Conservation (phyloP, 768 basidiomycete genomes). For the Leccinum barrowsii region DNA sequence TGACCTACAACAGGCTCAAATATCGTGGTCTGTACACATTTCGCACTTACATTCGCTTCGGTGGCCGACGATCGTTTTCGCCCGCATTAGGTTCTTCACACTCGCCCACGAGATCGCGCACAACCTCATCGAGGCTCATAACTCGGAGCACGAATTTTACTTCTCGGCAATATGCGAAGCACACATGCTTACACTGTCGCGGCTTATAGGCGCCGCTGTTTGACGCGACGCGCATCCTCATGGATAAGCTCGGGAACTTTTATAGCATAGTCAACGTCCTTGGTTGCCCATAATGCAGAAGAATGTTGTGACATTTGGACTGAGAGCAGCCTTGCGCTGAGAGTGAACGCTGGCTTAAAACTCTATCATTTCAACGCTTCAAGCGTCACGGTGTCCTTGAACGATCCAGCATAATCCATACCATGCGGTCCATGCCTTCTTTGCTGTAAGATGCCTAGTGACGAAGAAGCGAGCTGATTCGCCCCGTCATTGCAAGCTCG, state of each 20-base stretch:
- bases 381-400: background rate
- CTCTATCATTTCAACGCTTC: background rate
- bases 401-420: background rate
- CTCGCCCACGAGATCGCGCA: conserved; percentile 93
- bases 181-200: conserved; percentile 42
- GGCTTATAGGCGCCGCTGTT: conserved; percentile 21
- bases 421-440: background rate
- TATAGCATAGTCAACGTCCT: background rate
- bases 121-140: conserved; percentile 83
- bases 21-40: conserved; percentile 60
- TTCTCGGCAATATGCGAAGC: conserved; percentile 87
- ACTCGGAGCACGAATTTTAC: conserved; percentile 92
- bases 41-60: background rate
- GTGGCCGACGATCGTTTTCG: background rate
- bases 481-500: background rate
- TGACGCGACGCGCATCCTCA: background rate
- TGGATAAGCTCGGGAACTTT: background rate
- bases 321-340: background rate
- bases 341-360: background rate
- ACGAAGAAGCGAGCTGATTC: background rate
- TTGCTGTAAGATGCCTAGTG: background rate
- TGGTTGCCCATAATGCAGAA: background rate
- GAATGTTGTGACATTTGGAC: background rate
- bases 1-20: conserved; percentile 57
- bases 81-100: conserved; percentile 65